A percentile compares a stretch with the other conserved stretches of the same genome.
Evolutionary conservation across 352 stramenopile genomes (phyloP).

Genomic region (Thraustochytrium striatum): DNA sequence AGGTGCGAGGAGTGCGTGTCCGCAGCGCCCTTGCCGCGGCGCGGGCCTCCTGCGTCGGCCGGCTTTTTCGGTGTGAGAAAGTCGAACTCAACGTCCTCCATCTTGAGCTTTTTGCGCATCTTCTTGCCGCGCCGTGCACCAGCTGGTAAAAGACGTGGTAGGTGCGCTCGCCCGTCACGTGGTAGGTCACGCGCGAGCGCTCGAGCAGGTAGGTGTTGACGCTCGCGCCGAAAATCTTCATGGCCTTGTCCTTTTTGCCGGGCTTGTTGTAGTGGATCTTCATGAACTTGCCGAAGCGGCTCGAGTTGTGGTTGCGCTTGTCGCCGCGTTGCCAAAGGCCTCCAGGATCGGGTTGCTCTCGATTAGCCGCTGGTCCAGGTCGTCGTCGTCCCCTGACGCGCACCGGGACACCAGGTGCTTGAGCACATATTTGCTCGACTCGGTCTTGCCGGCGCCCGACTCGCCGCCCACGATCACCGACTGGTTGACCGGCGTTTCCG

Average conservation of each 20-base stretch:
- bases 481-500: constrained; percentile 58
- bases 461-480: constrained; percentile 84
- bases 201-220: constrained; percentile 22
- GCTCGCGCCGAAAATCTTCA: too few species aligned
- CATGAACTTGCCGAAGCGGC: constrained; percentile 97
- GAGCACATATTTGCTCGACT: constrained; percentile 56
- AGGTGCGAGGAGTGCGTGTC: too few species aligned
- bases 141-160: too few species aligned
- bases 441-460: constrained; percentile 89
- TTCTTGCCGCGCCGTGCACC: too few species aligned
- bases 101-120: too few species aligned
- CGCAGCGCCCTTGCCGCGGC: too few species aligned
- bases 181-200: too few species aligned
- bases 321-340: constrained; percentile 95
- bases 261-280: constrained; percentile 86
- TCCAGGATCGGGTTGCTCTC: constrained; percentile 97
- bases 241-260: too few species aligned
- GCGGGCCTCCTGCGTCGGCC: too few species aligned
- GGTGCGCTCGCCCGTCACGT: too few species aligned
- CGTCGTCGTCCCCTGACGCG: neutral
- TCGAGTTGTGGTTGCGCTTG: constrained; percentile 94
- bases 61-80: too few species aligned
- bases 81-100: too few species aligned
- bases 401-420: constrained; percentile 40
- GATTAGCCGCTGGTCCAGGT: constrained; percentile 69